A percentile compares a stretch with the other conserved stretches of the same genome.
Conservation (phyloP, 1,139 yeast genomes). For the Blastobotrys niveus region DNA sequence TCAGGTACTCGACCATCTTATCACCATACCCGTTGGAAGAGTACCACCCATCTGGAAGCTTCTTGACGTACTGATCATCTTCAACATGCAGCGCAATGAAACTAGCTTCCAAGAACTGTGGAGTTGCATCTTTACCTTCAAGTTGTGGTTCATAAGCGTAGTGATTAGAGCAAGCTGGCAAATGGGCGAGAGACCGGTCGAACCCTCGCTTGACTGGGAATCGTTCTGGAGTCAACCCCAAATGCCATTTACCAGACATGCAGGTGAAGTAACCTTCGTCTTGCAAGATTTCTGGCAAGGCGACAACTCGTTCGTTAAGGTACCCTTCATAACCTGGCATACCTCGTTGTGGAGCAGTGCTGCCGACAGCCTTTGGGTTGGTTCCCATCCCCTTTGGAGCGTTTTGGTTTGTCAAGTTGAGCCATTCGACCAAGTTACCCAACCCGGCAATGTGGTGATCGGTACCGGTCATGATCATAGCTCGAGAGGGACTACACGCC, state of each 20-base stretch:
- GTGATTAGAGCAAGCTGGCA: constrained; percentile 58
- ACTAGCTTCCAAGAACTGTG: constrained; percentile 14
- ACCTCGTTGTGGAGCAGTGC: constrained; percentile 25
- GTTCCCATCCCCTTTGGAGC: constrained; percentile 19
- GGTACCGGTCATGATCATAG: constrained; percentile 57
- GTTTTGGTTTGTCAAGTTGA: constrained; percentile 33
- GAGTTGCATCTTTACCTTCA: constrained; percentile 19
- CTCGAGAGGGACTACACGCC: constrained; percentile 60
- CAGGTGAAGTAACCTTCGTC: constrained; percentile 48
- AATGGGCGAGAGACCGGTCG: constrained; percentile 44
- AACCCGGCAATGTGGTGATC: constrained; percentile 58
- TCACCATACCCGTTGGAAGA: constrained; percentile 44
- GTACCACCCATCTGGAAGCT: constrained; percentile 46
- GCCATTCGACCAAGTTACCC: constrained; percentile 54
- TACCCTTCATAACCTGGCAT: constrained; percentile 57
- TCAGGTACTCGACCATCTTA: constrained; percentile 39
- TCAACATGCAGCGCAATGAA: constrained; percentile 35
- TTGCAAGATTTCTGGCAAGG: constrained; percentile 47
- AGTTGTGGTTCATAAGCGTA: constrained; percentile 44
- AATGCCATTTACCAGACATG: constrained; percentile 55
- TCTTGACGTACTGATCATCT: constrained; percentile 37
- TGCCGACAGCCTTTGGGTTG: constrained; percentile 8
- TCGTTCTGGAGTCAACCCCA: constrained; percentile 45
- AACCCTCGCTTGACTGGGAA: constrained; percentile 52
- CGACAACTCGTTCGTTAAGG: constrained; percentile 48